These are phyloP conservation scores for Sporisorium reilianum DNA, from an alignment of 1,284 basidiomycete genomes.

Conservation along the genomic window DNA sequence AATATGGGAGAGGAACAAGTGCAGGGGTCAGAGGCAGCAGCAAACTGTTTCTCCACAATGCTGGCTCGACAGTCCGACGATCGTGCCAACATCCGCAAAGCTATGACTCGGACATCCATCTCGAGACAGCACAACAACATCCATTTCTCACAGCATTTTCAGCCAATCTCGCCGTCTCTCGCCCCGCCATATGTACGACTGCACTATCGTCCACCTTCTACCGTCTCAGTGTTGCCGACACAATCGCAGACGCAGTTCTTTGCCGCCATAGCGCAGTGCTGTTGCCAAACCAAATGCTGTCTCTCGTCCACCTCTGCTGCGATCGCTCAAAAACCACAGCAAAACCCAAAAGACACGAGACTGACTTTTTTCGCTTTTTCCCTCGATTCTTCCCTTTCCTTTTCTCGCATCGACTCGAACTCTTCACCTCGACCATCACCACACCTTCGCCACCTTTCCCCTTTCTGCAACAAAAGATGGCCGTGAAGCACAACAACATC, in stretches of 20 bases:
- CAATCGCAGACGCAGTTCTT: background rate
- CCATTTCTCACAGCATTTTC: too few species aligned
- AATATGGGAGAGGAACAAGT: too few species aligned
- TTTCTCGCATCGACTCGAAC: slow-evolving; percentile 1
- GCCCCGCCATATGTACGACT: background rate
- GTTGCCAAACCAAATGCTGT: slow-evolving; percentile 1
- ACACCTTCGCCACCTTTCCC: background rate
- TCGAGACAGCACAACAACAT: background rate
- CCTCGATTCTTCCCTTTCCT: background rate
- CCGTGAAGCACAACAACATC: slow-evolving; percentile 69
- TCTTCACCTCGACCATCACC: slow-evolving; percentile 4
- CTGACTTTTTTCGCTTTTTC: slow-evolving; percentile 36
- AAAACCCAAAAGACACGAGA: slow-evolving; percentile 16
- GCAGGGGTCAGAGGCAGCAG: too few species aligned
- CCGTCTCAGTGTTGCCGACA: background rate
- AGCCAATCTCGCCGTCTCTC: background rate
- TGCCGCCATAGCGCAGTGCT: background rate
- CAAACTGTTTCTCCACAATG: too few species aligned
- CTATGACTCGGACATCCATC: too few species aligned
- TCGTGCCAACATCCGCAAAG: too few species aligned
- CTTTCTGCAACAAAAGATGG: slow-evolving; percentile 49
- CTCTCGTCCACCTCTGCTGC: background rate
- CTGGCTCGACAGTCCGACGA: too few species aligned
- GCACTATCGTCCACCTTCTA: background rate
- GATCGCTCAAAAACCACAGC: background rate